A percentile compares a stretch with the other conserved stretches of the same genome.
These are phyloP conservation scores for Metschnikowia aberdeeniae DNA, from an alignment of 805 yeast species.

Conservation along the genomic window DNA sequence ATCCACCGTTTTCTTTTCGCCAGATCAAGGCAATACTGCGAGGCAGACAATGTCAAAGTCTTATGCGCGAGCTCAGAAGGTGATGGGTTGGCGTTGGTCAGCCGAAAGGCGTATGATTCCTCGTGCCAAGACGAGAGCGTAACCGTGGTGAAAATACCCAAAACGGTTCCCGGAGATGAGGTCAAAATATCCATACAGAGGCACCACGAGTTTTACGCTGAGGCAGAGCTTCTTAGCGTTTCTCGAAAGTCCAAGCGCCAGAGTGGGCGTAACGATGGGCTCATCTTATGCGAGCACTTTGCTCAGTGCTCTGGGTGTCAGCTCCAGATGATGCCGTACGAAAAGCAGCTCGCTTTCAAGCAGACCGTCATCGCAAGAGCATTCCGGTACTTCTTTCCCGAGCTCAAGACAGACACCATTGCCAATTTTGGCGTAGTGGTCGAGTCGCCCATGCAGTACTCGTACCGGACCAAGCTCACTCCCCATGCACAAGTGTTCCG, in stretches of 20 bases:
- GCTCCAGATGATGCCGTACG: conserved; percentile 38
- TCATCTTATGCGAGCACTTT: conserved; percentile 34
- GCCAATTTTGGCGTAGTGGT: conserved; percentile 24
- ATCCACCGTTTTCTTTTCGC: conserved; percentile 24
- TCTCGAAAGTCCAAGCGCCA: conserved; percentile 7
- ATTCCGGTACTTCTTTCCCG: conserved; percentile 32
- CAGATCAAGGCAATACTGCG: conserved; percentile 11
- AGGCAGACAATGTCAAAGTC: conserved; percentile 19
- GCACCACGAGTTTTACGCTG: conserved; percentile 31
- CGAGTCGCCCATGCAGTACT: conserved; percentile 36
- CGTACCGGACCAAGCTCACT: conserved; percentile 39
- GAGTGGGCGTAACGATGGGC: conserved; percentile 21
- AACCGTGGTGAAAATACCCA: conserved; percentile 33
- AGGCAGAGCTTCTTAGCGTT: conserved; percentile 24
- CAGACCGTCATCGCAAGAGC: conserved; percentile 30
- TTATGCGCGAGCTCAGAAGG: conserved; percentile 31
- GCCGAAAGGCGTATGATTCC: conserved; percentile 17
- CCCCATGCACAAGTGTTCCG: conserved; percentile 31
- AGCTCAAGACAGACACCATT: conserved; percentile 3
- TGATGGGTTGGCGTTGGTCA: conserved; percentile 33
- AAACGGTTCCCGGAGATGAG: conserved; percentile 36
- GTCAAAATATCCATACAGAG: conserved; percentile 26
- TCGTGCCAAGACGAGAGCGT: conserved; percentile 6
- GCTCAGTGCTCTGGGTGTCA: conserved; percentile 40
- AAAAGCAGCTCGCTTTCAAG: conserved; percentile 35